Evolutionary conservation across 768 basidiomycete species (phyloP).

Genomic region (Mycena vitilis): DNA sequence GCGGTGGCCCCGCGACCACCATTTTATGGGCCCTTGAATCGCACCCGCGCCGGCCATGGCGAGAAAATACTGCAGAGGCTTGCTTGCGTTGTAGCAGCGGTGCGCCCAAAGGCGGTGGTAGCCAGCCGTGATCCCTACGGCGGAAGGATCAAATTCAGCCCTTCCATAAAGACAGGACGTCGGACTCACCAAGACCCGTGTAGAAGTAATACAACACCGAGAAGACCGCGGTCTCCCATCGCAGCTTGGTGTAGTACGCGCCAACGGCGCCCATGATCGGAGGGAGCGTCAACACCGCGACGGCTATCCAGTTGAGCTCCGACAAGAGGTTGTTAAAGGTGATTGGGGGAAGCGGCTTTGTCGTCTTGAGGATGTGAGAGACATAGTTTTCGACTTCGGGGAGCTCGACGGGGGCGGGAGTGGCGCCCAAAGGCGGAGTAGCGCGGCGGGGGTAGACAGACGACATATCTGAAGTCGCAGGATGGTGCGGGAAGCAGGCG

Average conservation of each 20-base stretch:
- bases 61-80: slow-evolving; percentile 84
- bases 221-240: slow-evolving; percentile 77
- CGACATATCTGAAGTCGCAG: not conserved
- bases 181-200: slow-evolving; percentile 77
- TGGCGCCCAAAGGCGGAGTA: not conserved
- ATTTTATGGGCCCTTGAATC: slow-evolving; percentile 96
- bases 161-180: too few relatives aligned
- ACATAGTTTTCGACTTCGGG: slow-evolving; percentile 77
- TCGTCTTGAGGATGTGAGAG: slow-evolving; percentile 71
- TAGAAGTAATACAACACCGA: slow-evolving; percentile 54
- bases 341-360: slow-evolving; percentile 77
- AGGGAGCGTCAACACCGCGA: slow-evolving; percentile 77
- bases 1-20: slow-evolving; percentile 98
- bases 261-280: slow-evolving; percentile 84
- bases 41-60: slow-evolving; percentile 91
- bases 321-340: slow-evolving; percentile 66
- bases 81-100: slow-evolving; percentile 91
- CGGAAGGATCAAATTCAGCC: too few relatives aligned
- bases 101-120: slow-evolving; percentile 99
- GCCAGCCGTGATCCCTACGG: slow-evolving; percentile 84
- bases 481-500: not conserved
- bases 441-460: not conserved
- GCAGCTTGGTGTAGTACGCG: slow-evolving; percentile 70
- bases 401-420: not conserved
- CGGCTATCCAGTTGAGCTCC: slow-evolving; percentile 85